A percentile compares a stretch with the other conserved stretches of the same genome.
phyloP scores from a whole-genome alignment of 1,284 basidiomycete genomes.

The Pulchroboletus neoregius region DNA sequence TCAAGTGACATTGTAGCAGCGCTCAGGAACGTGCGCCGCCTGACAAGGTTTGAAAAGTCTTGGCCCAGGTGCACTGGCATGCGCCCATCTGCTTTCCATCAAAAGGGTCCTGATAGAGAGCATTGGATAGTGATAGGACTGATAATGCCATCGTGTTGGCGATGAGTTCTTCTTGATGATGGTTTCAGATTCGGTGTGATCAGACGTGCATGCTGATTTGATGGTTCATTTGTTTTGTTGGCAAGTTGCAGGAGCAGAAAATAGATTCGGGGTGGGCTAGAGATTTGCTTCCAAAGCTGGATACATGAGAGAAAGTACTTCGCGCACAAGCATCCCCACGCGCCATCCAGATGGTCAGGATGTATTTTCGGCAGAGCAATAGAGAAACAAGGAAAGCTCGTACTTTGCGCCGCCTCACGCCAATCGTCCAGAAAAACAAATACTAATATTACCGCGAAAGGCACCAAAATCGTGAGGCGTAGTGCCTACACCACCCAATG shows the following conservation, averaged over 20 bases:
- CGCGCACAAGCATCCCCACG: not conserved
- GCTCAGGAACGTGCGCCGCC: constrained; percentile 1
- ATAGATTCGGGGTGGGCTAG: not conserved
- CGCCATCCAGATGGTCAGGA: not conserved
- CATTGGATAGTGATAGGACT: not conserved
- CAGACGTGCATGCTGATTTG: not conserved
- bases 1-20: not conserved
- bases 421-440: constrained; percentile 1
- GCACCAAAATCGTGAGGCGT: not conserved
- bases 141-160: not conserved
- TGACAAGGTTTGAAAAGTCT: not conserved
- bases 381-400: constrained; percentile 3
- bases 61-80: not conserved
- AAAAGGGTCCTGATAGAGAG: not conserved
- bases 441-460: constrained; percentile 2
- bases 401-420: constrained; percentile 18
- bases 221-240: not conserved
- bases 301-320: not conserved
- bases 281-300: not conserved
- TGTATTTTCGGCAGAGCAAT: constrained; percentile 8
- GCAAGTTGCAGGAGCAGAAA: not conserved
- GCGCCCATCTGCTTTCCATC: no score
- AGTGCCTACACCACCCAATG: not conserved
- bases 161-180: not conserved
- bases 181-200: not conserved